phyloP scores from a whole-genome alignment of 169 alveolate species.

The Plasmodium relictum region DNA sequence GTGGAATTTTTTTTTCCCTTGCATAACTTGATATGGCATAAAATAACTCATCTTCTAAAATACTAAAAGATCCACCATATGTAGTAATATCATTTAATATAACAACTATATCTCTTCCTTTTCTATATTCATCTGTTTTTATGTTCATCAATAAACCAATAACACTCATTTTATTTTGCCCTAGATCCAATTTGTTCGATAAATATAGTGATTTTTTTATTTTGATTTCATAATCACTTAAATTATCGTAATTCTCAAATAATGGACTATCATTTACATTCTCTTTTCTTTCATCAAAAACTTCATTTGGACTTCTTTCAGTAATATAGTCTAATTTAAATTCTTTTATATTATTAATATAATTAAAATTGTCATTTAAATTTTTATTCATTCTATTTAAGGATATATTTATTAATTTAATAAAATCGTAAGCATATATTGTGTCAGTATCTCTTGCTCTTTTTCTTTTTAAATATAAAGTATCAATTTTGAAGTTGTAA shows the following conservation, averaged over 20 bases:
- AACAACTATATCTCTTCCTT: slow-evolving; percentile 87
- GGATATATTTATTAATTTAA: slow-evolving; percentile 32
- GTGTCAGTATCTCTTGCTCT: slow-evolving; percentile 74
- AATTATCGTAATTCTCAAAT: slow-evolving; percentile 25
- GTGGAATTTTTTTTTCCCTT: slow-evolving; percentile 87
- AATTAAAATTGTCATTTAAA: slow-evolving; percentile 2
- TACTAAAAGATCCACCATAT: slow-evolving; percentile 79
- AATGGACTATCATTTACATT: neutral
- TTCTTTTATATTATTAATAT: slow-evolving; percentile 55
- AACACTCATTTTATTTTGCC: slow-evolving; percentile 66
- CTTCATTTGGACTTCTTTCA: neutral
- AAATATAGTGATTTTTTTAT: slow-evolving; percentile 44
- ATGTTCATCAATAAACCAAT: slow-evolving; percentile 56
- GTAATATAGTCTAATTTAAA: neutral
- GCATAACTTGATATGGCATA: slow-evolving; percentile 88
- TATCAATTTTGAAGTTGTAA: slow-evolving; percentile 23
- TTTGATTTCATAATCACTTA: slow-evolving; percentile 24
- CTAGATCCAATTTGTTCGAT: slow-evolving; percentile 38
- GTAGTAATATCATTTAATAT: slow-evolving; percentile 89
- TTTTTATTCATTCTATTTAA: slow-evolving; percentile 27
- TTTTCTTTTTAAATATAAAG: slow-evolving; percentile 55
- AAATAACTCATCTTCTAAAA: slow-evolving; percentile 81
- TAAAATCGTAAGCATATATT: slow-evolving; percentile 72
- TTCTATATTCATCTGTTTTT: slow-evolving; percentile 83
- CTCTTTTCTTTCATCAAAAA: neutral